Evolutionary conservation across 2,329 filamentous ascomycete genomes (phyloP).

Genomic region (Zopfia rhizophila): DNA sequence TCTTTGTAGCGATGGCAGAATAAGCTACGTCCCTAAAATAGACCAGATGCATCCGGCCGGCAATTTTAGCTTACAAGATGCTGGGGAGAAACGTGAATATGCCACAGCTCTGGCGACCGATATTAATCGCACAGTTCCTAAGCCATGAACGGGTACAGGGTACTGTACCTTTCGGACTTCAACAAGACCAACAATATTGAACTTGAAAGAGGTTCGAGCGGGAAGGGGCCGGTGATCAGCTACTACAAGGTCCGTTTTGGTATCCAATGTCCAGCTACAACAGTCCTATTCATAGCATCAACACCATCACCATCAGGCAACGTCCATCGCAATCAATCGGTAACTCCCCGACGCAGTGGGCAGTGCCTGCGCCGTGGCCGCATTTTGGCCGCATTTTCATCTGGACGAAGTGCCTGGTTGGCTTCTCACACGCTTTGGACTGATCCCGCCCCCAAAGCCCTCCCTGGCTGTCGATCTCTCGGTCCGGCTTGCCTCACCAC

Average conservation of each 20-base stretch:
- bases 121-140: constrained; percentile 11
- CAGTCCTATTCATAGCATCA: constrained; percentile 15
- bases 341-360: constrained; percentile 13
- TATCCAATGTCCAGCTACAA: not conserved
- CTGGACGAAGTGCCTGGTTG: constrained; percentile 10
- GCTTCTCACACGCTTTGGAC: constrained; percentile 7
- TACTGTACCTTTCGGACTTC: constrained; percentile 1
- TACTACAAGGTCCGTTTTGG: not conserved
- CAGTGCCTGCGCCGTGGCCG: constrained; percentile 25
- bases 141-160: constrained; percentile 5
- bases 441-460: constrained; percentile 17
- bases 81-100: too few relatives aligned
- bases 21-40: constrained; percentile 33
- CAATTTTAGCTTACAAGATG: constrained; percentile 12
- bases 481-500: constrained; percentile 39
- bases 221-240: not conserved
- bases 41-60: constrained; percentile 13
- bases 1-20: constrained; percentile 14
- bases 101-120: constrained; percentile 1
- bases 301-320: not conserved
- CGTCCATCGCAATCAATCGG: not conserved
- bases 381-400: constrained; percentile 2
- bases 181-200: not conserved
- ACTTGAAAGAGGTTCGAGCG: not conserved
- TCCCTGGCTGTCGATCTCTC: constrained; percentile 39